A percentile compares a stretch with the other conserved stretches of the same genome.
phyloP scores from a whole-genome alignment of 2,329 filamentous ascomycete genomes.

The Rhinocladiella similis region DNA sequence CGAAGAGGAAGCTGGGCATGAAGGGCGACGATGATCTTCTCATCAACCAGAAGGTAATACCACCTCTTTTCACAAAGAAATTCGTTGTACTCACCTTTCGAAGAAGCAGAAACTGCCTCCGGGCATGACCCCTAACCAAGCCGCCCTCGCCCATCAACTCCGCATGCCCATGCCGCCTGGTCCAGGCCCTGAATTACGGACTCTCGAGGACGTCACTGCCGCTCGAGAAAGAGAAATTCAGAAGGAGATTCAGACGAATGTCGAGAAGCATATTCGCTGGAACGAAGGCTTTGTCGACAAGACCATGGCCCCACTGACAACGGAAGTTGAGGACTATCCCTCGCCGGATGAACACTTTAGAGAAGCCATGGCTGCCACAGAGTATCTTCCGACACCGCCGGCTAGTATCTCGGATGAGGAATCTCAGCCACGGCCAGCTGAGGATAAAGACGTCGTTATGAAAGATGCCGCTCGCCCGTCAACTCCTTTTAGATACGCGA shows the following conservation, averaged over 20 bases:
- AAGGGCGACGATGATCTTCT: slow-evolving; percentile 92
- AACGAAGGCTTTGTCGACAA: slow-evolving; percentile 87
- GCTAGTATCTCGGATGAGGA: slow-evolving; percentile 48
- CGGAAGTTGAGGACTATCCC: slow-evolving; percentile 62
- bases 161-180: slow-evolving; percentile 67
- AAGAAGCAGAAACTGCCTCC: slow-evolving; percentile 74
- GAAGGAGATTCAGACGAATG: slow-evolving; percentile 80
- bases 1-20: slow-evolving; percentile 84
- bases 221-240: slow-evolving; percentile 82
- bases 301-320: slow-evolving; percentile 81
- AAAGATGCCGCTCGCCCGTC: slow-evolving; percentile 33
- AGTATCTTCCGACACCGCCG: slow-evolving; percentile 59
- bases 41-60: slow-evolving; percentile 77
- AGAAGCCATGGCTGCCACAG: slow-evolving; percentile 63
- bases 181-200: slow-evolving; percentile 75
- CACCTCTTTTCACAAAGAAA: slow-evolving; percentile 17
- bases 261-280: slow-evolving; percentile 87
- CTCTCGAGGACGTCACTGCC: slow-evolving; percentile 72
- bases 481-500: slow-evolving; percentile 39
- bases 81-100: slow-evolving; percentile 41
- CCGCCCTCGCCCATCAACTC: slow-evolving; percentile 64
- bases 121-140: slow-evolving; percentile 52
- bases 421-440: slow-evolving; percentile 11
- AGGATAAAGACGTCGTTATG: slow-evolving; percentile 27
- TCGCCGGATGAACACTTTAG: slow-evolving; percentile 58